Evolutionary conservation across 192 early-diverging fungal species (phyloP).

Genomic region (Coemansia sp.): DNA sequence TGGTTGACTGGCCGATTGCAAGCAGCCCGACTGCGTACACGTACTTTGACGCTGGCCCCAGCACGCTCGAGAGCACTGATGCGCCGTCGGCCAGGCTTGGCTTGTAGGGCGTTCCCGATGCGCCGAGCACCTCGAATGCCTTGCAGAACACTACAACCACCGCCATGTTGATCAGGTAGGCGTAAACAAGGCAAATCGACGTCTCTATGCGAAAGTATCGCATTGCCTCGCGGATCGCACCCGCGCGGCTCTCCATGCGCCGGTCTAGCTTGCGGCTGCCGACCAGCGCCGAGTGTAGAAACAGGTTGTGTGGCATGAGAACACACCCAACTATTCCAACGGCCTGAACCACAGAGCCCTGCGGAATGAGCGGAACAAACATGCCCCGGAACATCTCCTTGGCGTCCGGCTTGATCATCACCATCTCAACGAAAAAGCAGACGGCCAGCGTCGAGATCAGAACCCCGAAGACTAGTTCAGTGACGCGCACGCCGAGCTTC

Average conservation of each 20-base stretch:
- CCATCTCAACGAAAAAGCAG: constrained; percentile 82
- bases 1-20: constrained; percentile 81
- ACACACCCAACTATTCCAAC: constrained; percentile 71
- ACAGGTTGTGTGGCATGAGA: constrained; percentile 93
- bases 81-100: constrained; percentile 55
- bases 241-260: constrained; percentile 49
- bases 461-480: constrained; percentile 75
- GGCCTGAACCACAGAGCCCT: constrained; percentile 62
- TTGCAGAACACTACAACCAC: constrained; percentile 71
- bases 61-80: constrained; percentile 58
- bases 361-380: constrained; percentile 62
- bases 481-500: constrained; percentile 66
- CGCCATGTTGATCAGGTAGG: constrained; percentile 74
- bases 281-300: constrained; percentile 83
- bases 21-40: constrained; percentile 84
- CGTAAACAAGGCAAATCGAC: constrained; percentile 59
- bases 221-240: constrained; percentile 70
- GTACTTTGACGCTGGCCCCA: constrained; percentile 69
- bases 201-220: constrained; percentile 71
- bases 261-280: constrained; percentile 62
- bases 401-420: constrained; percentile 59
- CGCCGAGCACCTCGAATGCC: constrained; percentile 60
- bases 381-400: constrained; percentile 62
- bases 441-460: constrained; percentile 72
- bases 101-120: constrained; percentile 36